These are phyloP conservation scores for Athelia sp. DNA, from an alignment of 1,284 basidiomycete species.

Conservation along the genomic window DNA sequence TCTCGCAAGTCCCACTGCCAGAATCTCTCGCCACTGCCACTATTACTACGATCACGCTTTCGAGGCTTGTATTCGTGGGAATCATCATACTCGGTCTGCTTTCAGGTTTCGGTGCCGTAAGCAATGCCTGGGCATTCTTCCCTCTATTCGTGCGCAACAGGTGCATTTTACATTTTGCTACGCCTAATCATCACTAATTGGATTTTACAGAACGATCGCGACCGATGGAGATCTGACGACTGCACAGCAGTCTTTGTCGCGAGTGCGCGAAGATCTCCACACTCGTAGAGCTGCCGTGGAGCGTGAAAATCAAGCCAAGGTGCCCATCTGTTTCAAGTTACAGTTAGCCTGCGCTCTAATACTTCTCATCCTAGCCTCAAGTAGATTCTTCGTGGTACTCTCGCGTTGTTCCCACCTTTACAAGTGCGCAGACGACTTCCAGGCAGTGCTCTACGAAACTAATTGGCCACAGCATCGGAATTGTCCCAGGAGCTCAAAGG, in stretches of 20 bases:
- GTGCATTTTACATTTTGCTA: conserved; percentile 10
- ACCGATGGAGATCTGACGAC: conserved; percentile 44
- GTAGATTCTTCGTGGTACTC: conserved; percentile 38
- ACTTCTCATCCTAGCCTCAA: conserved; percentile 14
- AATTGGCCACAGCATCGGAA: neutral
- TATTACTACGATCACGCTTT: conserved; percentile 39
- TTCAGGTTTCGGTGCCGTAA: conserved; percentile 72
- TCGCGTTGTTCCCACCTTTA: conserved; percentile 41
- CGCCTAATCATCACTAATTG: neutral
- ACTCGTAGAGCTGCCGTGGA: conserved; percentile 32
- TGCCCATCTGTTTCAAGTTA: conserved; percentile 10
- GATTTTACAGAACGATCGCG: conserved; percentile 27
- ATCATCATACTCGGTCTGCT: conserved; percentile 67
- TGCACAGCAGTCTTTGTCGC: conserved; percentile 46
- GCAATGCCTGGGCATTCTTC: conserved; percentile 51
- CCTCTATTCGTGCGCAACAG: conserved; percentile 19
- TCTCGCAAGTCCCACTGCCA: conserved; percentile 67
- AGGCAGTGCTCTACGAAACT: conserved; percentile 13
- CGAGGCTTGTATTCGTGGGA: conserved; percentile 70
- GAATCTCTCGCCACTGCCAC: conserved; percentile 36
- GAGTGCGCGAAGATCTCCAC: conserved; percentile 45
- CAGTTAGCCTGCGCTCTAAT: neutral
- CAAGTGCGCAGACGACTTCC: conserved; percentile 39
- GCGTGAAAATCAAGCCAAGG: conserved; percentile 28
- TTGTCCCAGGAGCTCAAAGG: conserved; percentile 54